Evolutionary conservation across 2,329 filamentous ascomycete species (phyloP).

Genomic region (Zasmidium citrigriseum): DNA sequence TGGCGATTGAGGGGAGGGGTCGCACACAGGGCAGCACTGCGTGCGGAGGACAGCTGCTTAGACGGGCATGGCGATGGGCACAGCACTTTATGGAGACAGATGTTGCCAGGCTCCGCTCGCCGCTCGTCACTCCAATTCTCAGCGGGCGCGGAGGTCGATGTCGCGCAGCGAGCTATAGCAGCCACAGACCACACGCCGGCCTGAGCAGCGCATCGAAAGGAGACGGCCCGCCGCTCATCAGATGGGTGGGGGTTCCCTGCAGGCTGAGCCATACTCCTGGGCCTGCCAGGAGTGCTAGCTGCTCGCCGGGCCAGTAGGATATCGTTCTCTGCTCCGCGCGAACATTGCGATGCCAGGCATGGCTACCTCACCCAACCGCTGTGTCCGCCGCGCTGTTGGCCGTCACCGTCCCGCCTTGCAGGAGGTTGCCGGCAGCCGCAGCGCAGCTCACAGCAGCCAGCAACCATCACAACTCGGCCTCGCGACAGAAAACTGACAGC

Average conservation of each 20-base stretch:
- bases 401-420: neutral
- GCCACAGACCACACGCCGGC: slow-evolving; percentile 10
- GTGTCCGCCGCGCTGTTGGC: neutral
- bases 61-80: neutral
- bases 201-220: slow-evolving; percentile 16
- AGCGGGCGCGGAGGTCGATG: slow-evolving; percentile 4
- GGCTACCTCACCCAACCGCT: neutral
- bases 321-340: slow-evolving; percentile 5
- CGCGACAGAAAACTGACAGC: slow-evolving; percentile 13
- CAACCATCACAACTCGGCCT: neutral
- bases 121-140: neutral
- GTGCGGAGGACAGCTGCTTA: too few relatives aligned
- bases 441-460: too few relatives aligned
- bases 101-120: neutral
- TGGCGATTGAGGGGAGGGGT: too few relatives aligned
- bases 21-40: neutral
- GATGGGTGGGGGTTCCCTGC: slow-evolving; percentile 1
- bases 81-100: slow-evolving; percentile 2
- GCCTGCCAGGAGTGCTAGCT: neutral
- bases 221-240: slow-evolving; percentile 8
- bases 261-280: slow-evolving; percentile 8
- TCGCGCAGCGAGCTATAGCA: slow-evolving; percentile 8
- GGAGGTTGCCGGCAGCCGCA: neutral
- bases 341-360: slow-evolving; percentile 1
- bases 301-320: slow-evolving; percentile 7